These are phyloP conservation scores for Suhomyces chickasaworum DNA, from an alignment of 1,139 yeast genomes.

Conservation along the genomic window DNA sequence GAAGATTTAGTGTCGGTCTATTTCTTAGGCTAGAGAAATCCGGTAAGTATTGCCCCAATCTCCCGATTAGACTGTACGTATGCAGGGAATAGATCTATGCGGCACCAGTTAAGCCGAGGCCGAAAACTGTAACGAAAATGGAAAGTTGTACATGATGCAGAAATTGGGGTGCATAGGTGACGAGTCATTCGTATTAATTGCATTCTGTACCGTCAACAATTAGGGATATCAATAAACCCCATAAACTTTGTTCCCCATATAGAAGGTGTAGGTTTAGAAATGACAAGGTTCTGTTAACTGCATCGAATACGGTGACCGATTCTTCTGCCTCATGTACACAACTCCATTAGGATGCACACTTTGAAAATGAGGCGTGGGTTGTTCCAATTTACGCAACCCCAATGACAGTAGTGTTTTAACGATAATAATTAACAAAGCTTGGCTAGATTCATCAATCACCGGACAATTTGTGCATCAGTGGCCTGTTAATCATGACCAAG, in stretches of 20 bases:
- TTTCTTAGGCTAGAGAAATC: background rate
- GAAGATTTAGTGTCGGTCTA: background rate
- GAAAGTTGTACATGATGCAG: background rate
- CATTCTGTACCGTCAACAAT: background rate
- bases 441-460: background rate
- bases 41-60: background rate
- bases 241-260: background rate
- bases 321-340: background rate
- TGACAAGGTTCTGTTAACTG: background rate
- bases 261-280: background rate
- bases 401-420: background rate
- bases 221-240: no score
- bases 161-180: background rate
- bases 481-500: background rate
- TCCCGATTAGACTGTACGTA: background rate
- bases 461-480: background rate
- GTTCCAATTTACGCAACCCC: background rate
- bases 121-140: no score
- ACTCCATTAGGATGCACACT: background rate
- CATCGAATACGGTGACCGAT: background rate
- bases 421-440: background rate
- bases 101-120: background rate
- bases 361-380: background rate
- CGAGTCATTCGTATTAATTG: background rate
- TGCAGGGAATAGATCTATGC: background rate